Percentiles rank a stretch among this genome's conserved stretches.
These are phyloP conservation scores for Russula emetica DNA, from an alignment of 768 basidiomycete species.

Conservation along the genomic window DNA sequence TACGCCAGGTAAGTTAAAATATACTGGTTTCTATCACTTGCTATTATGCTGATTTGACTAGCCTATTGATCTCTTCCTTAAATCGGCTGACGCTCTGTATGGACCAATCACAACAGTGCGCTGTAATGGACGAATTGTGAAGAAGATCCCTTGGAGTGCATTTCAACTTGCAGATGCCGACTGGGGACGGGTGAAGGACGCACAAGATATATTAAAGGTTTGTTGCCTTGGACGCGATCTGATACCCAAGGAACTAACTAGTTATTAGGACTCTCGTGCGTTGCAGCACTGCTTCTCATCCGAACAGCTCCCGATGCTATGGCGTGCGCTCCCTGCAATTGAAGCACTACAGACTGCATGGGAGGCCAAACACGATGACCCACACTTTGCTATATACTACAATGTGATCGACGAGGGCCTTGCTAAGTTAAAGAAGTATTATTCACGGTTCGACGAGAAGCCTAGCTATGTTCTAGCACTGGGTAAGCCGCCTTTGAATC, in stretches of 20 bases:
- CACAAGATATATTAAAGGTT: background rate
- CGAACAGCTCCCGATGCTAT: background rate
- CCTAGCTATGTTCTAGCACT: background rate
- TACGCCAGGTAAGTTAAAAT: too few species aligned
- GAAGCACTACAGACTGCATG: conserved; percentile 1
- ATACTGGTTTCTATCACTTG: too few species aligned
- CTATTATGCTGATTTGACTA: background rate
- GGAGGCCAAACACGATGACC: background rate
- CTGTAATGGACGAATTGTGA: background rate
- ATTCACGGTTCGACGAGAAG: background rate
- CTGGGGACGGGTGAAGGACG: background rate
- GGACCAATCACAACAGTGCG: background rate
- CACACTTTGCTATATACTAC: background rate
- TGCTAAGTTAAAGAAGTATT: background rate
- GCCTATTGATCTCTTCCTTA: background rate
- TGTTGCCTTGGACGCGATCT: background rate
- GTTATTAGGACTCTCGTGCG: background rate
- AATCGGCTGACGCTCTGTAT: background rate
- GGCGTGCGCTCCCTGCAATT: background rate
- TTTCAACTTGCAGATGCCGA: background rate
- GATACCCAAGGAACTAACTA: too few species aligned
- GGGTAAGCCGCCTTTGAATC: too few species aligned
- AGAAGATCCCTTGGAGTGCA: background rate
- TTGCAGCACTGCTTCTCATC: background rate
- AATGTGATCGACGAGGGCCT: background rate